These are phyloP conservation scores for Hypomyces rosellus DNA, from an alignment of 2,329 filamentous ascomycete species.

Conservation along the genomic window DNA sequence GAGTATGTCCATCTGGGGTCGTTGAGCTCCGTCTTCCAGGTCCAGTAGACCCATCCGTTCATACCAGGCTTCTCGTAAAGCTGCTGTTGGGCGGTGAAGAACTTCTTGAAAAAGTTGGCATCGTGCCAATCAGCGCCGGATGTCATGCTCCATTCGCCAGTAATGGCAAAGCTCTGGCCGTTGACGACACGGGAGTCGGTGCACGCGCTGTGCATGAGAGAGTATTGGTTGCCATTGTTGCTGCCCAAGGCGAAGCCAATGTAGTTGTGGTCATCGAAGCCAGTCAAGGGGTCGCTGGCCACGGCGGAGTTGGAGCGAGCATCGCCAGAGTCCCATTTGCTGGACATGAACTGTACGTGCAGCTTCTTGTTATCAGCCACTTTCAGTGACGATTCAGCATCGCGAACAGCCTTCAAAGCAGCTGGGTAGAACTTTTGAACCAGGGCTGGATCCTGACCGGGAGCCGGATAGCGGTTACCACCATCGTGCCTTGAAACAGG, in stretches of 20 bases:
- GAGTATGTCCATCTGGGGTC: slow-evolving; percentile 27
- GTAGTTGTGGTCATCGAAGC: slow-evolving; percentile 54
- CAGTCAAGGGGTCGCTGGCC: slow-evolving; percentile 35
- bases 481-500: slow-evolving; percentile 22
- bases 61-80: slow-evolving; percentile 43
- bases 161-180: slow-evolving; percentile 32
- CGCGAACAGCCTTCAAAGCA: slow-evolving; percentile 19
- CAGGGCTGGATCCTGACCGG: slow-evolving; percentile 17
- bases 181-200: slow-evolving; percentile 35
- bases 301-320: slow-evolving; percentile 13
- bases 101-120: slow-evolving; percentile 46
- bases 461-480: slow-evolving; percentile 17
- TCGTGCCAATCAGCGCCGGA: slow-evolving; percentile 37
- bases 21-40: slow-evolving; percentile 43
- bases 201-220: slow-evolving; percentile 33
- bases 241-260: slow-evolving; percentile 13
- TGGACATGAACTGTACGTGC: slow-evolving; percentile 45
- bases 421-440: slow-evolving; percentile 17
- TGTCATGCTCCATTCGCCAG: slow-evolving; percentile 53
- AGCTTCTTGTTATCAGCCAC: slow-evolving; percentile 16
- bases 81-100: slow-evolving; percentile 50
- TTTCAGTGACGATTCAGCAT: slow-evolving; percentile 15
- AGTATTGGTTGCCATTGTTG: slow-evolving; percentile 13
- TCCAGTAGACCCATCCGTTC: slow-evolving; percentile 54
- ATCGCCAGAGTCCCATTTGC: slow-evolving; percentile 45